Evolutionary conservation across 140 eudicot species (phyloP).

Genomic region (Ambrosia hybrid): DNA sequence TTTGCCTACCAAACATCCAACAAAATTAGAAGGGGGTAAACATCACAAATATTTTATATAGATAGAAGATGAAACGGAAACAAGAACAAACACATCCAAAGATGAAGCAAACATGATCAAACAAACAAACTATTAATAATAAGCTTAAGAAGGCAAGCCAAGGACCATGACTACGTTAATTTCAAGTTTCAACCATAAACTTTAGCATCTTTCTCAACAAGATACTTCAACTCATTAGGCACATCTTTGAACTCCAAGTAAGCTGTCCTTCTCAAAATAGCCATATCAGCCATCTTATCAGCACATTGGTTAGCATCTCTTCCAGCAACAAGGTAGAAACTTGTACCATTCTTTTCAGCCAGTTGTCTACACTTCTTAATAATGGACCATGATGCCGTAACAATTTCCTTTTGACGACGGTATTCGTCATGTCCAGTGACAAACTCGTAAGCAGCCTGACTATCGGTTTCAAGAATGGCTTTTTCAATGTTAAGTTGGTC

Average conservation of each 20-base stretch:
- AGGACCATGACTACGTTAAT: background rate
- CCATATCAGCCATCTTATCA: background rate
- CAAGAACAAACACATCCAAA: background rate
- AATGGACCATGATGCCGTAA: background rate
- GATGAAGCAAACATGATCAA: background rate
- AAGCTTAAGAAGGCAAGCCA: background rate
- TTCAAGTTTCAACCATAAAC: background rate
- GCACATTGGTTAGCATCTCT: background rate
- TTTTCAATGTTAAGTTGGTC: background rate
- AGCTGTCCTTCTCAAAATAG: background rate
- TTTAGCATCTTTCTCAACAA: background rate
- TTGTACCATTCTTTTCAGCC: background rate
- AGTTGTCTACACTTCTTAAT: conserved; percentile 1
- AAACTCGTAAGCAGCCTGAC: background rate
- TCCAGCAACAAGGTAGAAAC: background rate
- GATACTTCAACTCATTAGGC: background rate
- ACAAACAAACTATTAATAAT: background rate
- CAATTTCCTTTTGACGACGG: background rate
- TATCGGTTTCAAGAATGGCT: conserved; percentile 9
- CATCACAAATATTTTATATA: too few relatives aligned
- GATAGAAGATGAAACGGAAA: too few relatives aligned
- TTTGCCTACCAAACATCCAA: too few relatives aligned
- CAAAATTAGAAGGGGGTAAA: too few relatives aligned
- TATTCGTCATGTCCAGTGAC: background rate
- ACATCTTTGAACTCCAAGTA: background rate